Base-by-base conservation (phyloP, 1,284 basidiomycete genomes). In the Termitomyces sp. region DNA sequence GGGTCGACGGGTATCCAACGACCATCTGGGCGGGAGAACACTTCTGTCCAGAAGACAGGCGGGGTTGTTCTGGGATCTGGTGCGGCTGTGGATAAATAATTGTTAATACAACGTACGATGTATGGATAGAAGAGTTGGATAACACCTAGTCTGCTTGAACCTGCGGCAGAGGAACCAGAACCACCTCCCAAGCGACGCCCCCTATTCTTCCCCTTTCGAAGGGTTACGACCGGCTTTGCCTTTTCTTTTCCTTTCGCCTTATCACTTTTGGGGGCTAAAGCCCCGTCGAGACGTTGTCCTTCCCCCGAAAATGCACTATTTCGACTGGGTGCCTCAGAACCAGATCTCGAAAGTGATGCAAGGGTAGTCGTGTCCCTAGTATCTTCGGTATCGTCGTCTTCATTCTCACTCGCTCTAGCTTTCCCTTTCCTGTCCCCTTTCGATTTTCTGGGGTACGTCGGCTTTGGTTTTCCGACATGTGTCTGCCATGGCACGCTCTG, bases 21-120 rank as follows among this genome's bases (percentile, higher is more conserved):
- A 42, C 83, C 85, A 69, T 97, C 94, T 1, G 94, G 85, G 16
- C 91, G 85, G 26, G 91, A 95, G 70, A 95, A 99, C 0, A 97
- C 91, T 69, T 99, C 97, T 1, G 91, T 93, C 97, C 96, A 99
- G 69, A 95, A 93, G 2, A 96, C 87, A 0, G 96, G 97, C 1
- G 94, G 88, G n/a, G 83, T 78, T 31, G 63, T 71, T 19, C 69
- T 71, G 35, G 84, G 84, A 66, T 86, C 78, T 38, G 72, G 68
- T 10, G 72, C 68, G 26, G 60, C 72, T 75, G 59, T 13, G 26
- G 21, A 26, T 5, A 39, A 9, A 35, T 13, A 50, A 31, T 14
- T 9, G 3, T 49, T 9, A 54, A 46, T 53, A 40, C 46, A 31
- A 19, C 56, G 18, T 43, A 26, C 44, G 44, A 34, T 40, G 35